Evolutionary conservation across 768 basidiomycete species (phyloP), one percentile per base, ranked within the genome.

Genomic region (Stropharia rugosoannulata): DNA sequence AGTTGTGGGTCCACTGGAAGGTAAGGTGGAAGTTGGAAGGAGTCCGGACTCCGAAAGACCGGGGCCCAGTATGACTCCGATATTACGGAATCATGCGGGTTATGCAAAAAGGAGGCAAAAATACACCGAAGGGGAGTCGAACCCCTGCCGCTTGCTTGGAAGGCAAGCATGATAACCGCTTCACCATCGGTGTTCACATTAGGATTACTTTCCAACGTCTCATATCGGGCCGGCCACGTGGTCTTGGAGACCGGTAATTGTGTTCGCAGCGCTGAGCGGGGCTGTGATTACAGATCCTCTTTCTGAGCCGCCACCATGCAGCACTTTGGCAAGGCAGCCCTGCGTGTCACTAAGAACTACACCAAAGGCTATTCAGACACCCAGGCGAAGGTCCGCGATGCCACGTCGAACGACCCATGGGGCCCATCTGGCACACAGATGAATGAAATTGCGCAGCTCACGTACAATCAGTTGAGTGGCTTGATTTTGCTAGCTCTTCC

Each of bases 371-470:
- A 98, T 73, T 95, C 95, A 41, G 95, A 98, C 58, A 87, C 88
- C 0, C 93, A 98, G 74, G 86, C 91, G 41, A 98, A 98, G 72
- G 93, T 98, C 58, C 85, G 95, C 58, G 95, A 96, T 77, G 93
- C 95, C 38, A 98, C 95, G 15, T 94, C 92, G 19, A 98, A 98
- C 75, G 96, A 98, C 69, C 93, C 96, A 9, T 97, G 95, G 94
- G 96, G 96, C 0, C 96, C 96, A 4, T 91, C 90, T 7, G 95
- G 96, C 5, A 93, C 93, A 1, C 95, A 96, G 79, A 98, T 99
- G 97, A 97, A 97, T 76, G 96, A 98, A 75, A 84, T 99, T 62
- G 96, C 96, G 0, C 94, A 97, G 70, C 69, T 98, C 73, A 95
- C 93, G 13, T 98, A 93, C 72, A 97, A 97, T 74, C 96, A 97